phyloP scores from a whole-genome alignment of 2,329 filamentous ascomycete genomes.

The Alternaria brassicae region DNA sequence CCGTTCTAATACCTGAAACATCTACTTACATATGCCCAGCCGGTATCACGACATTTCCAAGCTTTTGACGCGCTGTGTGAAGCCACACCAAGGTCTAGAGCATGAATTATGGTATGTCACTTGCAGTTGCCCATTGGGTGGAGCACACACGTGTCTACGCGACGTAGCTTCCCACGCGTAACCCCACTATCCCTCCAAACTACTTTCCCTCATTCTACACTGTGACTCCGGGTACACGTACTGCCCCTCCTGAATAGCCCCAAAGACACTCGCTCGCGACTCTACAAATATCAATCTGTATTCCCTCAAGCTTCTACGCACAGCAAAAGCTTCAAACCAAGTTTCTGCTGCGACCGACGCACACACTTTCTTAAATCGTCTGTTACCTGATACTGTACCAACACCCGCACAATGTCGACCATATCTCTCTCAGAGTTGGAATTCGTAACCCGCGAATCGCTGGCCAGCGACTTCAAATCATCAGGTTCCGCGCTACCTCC shows the following conservation, averaged over 20 bases:
- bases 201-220: constrained; percentile 1
- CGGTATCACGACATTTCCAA: neutral
- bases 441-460: constrained; percentile 70
- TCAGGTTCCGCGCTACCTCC: constrained; percentile 71
- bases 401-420: constrained; percentile 42
- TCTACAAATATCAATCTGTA: neutral
- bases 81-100: neutral
- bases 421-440: constrained; percentile 67
- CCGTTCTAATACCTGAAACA: neutral
- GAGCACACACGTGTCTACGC: constrained; percentile 1
- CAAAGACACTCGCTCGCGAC: neutral
- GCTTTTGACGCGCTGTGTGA: neutral
- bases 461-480: constrained; percentile 60
- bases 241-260: neutral
- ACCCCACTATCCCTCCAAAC: neutral
- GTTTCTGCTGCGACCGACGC: neutral
- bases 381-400: neutral
- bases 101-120: neutral
- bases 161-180: constrained; percentile 1
- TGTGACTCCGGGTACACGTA: constrained; percentile 1
- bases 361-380: neutral
- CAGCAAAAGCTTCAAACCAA: neutral
- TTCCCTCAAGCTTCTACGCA: neutral
- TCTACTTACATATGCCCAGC: neutral
- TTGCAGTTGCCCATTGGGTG: constrained; percentile 1